Conservation (phyloP, 2,329 filamentous ascomycete species). For the Leptoxyphium fumago region DNA sequence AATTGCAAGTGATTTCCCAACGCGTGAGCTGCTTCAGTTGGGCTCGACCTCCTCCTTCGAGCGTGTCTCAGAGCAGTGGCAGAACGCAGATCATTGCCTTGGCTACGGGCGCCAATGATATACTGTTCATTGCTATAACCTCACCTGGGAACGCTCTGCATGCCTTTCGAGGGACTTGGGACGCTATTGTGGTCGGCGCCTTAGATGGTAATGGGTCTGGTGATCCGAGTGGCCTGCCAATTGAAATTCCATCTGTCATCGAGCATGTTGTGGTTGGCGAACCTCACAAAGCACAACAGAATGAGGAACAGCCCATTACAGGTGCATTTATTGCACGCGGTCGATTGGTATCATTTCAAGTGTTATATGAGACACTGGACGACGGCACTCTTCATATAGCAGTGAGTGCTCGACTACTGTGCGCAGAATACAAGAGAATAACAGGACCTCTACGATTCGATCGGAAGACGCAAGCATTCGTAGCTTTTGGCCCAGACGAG, state of each 20-base stretch:
- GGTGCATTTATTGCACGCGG: background rate
- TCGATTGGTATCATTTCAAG: background rate
- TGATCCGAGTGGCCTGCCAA: background rate
- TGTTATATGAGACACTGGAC: background rate
- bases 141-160: conserved; percentile 22
- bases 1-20: background rate
- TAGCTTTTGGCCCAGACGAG: conserved; percentile 18
- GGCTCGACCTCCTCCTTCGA: background rate
- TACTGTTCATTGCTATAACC: conserved; percentile 22
- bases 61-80: background rate
- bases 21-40: background rate
- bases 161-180: conserved; percentile 6
- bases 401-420: background rate
- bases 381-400: background rate
- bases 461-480: conserved; percentile 9
- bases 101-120: conserved; percentile 27
- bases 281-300: background rate
- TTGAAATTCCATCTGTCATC: background rate
- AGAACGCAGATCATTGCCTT: conserved; percentile 22
- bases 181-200: conserved; percentile 1
- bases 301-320: background rate
- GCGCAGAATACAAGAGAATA: background rate
- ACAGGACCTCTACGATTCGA: conserved; percentile 10
- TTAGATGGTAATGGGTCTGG: background rate
- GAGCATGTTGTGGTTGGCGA: background rate